Base-by-base conservation (phyloP, 345 rosid genomes). In the Citrus trifoliata region DNA sequence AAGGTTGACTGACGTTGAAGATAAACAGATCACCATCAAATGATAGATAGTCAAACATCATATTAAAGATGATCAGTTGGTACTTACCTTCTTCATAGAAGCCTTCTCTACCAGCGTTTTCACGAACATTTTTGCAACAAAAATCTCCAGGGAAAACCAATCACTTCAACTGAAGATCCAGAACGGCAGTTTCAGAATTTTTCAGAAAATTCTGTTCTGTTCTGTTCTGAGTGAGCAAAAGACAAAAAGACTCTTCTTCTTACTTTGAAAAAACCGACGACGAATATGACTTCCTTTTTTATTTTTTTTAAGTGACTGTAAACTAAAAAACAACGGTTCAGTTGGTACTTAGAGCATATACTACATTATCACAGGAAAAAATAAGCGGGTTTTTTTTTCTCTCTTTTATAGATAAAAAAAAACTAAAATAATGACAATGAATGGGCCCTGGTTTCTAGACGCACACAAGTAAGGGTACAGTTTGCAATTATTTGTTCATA, bases 101-200 rank as follows among this genome's bases (percentile, higher is more conserved):
- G 94, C 94, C 85, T 84, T 91, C 86, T 91, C 91, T n/a, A 89
- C 94, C 19, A 91, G 89, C 82, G 85, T 89, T 80, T 81, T 89
- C 25, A 89, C 89, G 37, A 90, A 90, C 94, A 90, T 90, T 14
- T 28, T 53, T 74, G 22, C 58, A 5, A 18, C 58, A 4, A 53
- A 53, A 53, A 40, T 18, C 22, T 53, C 8, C 21, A 18, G 22
- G 21, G 2, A 18, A 19, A 53, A 3, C 19, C 22, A 53, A 53
- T 53, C 58, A 4, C 6, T 19, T 53, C 21, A 53, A 16, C 58
- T 5, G 6, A 27, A 27, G 56, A 48, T 13, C 21, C 35, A 2
- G 46, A 5, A 5, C 9, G 19, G 35, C 12, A 28, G 38, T 14
- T 13, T 48, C 24, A 66, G 71, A 35, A 6, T 2, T 48, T 42